Conservation (phyloP, 1,139 yeast genomes). For the Debaryomycetaceae sp. region DNA sequence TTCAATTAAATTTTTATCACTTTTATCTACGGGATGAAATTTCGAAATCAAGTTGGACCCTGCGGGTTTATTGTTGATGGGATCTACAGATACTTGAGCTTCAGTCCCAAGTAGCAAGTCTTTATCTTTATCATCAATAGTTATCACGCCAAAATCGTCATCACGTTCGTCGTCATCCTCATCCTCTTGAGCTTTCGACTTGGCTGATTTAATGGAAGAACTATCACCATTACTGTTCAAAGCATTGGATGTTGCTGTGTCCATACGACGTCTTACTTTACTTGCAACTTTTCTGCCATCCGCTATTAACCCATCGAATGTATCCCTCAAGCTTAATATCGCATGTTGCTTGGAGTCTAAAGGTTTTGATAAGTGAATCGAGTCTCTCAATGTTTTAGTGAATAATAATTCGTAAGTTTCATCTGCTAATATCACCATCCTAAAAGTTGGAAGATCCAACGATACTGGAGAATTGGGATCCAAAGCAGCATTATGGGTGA, state of each 20-base stretch:
- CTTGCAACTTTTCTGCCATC: constrained; percentile 90
- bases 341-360: constrained; percentile 44
- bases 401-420: constrained; percentile 88
- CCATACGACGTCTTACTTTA: constrained; percentile 84
- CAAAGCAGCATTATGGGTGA: constrained; percentile 67
- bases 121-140: constrained; percentile 46
- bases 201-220: constrained; percentile 23
- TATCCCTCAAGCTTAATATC: constrained; percentile 70
- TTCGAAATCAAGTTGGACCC: constrained; percentile 8
- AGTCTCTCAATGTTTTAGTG: constrained; percentile 58
- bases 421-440: constrained; percentile 93
- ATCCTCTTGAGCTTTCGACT: constrained; percentile 11
- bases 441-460: constrained; percentile 80
- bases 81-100: constrained; percentile 33
- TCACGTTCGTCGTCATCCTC: constrained; percentile 46
- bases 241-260: constrained; percentile 48
- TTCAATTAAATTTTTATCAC: constrained; percentile 21
- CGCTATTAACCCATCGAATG: constrained; percentile 88
- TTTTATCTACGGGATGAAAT: constrained; percentile 9
- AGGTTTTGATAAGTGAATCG: constrained; percentile 66
- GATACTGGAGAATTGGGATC: constrained; percentile 76
- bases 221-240: constrained; percentile 17
- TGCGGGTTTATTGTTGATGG: constrained; percentile 8
- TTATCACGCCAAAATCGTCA: constrained; percentile 46
- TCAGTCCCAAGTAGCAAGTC: constrained; percentile 48